A percentile compares a stretch with the other conserved stretches of the same genome.
Conservation (phyloP, 2,329 filamentous ascomycete genomes). For the Trichoderma sp. region DNA sequence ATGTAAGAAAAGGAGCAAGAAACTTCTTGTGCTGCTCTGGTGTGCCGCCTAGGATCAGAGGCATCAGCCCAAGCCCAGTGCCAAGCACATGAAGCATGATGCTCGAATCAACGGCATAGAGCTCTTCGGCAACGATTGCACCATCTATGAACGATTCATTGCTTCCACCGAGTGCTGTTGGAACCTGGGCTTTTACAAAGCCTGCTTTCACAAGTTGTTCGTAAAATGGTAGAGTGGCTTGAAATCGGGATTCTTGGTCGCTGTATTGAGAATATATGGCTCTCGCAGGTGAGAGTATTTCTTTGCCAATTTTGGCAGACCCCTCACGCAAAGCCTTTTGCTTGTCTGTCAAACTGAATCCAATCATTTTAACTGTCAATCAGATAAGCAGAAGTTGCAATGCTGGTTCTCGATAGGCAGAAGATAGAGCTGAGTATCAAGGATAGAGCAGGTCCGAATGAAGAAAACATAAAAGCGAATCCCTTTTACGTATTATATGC, state of each 20-base stretch:
- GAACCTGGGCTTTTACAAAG: slow-evolving; percentile 8
- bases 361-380: not conserved
- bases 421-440: not conserved
- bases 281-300: slow-evolving; percentile 1
- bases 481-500: not conserved
- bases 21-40: slow-evolving; percentile 9
- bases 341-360: not conserved
- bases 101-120: slow-evolving; percentile 12
- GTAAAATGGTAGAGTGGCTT: slow-evolving; percentile 13
- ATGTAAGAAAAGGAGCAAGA: slow-evolving; percentile 9
- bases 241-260: slow-evolving; percentile 13
- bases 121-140: slow-evolving; percentile 10
- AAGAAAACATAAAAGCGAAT: not conserved
- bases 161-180: not conserved
- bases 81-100: slow-evolving; percentile 16
- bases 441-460: not conserved
- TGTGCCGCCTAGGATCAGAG: not conserved
- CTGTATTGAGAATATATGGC: slow-evolving; percentile 9
- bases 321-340: slow-evolving; percentile 14
- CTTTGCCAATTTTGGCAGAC: not conserved
- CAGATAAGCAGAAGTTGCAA: not conserved
- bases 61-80: slow-evolving; percentile 10
- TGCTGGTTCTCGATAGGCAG: not conserved
- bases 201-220: slow-evolving; percentile 9
- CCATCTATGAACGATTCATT: slow-evolving; percentile 18